Percentiles rank a stretch among this genome's conserved stretches.
Conservation (phyloP, 164 flowering plant genomes). For the Aristolochia contorta region DNA sequence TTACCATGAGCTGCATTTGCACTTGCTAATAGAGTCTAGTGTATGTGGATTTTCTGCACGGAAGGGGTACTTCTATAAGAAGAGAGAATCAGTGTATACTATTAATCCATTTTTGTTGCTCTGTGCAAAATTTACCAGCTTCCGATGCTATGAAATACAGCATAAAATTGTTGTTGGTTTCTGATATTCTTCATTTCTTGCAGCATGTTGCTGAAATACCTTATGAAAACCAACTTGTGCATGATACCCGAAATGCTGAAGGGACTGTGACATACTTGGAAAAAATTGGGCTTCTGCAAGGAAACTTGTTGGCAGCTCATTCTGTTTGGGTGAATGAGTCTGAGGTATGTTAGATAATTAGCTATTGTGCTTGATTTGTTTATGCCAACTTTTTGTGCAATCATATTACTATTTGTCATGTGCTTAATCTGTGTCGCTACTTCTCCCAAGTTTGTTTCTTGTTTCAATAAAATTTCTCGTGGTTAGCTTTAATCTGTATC, state of each 20-base stretch:
- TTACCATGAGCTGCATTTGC: no score
- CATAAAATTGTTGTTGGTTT: neutral
- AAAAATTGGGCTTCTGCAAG: constrained; percentile 50
- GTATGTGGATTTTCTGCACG: no score
- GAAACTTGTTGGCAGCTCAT: constrained; percentile 75
- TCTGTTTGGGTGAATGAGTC: constrained; percentile 64
- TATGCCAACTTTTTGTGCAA: no score
- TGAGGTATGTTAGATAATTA: constrained; percentile 35
- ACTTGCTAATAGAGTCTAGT: no score
- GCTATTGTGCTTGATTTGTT: no score
- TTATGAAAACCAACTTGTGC: constrained; percentile 63
- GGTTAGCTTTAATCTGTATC: no score
- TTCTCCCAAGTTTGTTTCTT: no score
- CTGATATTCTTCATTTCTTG: constrained; percentile 1
- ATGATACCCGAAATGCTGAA: constrained; percentile 42
- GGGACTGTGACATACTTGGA: constrained; percentile 85
- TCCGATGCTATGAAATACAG: neutral
- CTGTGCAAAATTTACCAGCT: neutral
- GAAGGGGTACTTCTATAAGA: no score
- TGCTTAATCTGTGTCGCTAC: no score
- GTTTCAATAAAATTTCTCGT: no score
- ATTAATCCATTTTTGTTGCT: neutral
- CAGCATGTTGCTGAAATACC: constrained; percentile 93
- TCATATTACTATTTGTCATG: neutral
- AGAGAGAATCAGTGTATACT: no score